These are phyloP conservation scores for Xylaria acuta DNA, from an alignment of 495 filamentous ascomycete species.

Conservation along the genomic window DNA sequence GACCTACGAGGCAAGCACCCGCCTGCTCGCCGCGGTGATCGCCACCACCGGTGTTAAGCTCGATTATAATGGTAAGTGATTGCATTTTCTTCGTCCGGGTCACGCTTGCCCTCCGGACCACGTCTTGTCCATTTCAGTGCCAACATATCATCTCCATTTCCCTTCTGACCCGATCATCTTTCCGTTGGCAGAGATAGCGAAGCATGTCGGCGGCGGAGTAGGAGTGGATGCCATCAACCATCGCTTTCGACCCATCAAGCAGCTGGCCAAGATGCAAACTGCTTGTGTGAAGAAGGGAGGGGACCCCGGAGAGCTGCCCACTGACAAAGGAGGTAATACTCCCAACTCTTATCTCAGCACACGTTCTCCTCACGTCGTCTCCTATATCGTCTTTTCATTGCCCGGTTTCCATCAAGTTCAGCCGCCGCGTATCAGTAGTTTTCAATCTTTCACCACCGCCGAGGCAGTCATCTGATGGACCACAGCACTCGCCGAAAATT, in stretches of 20 bases:
- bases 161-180: slow-evolving; percentile 24
- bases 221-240: slow-evolving; percentile 48
- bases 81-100: neutral
- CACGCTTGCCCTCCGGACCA: neutral
- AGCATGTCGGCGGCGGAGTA: slow-evolving; percentile 12
- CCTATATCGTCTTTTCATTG: slow-evolving; percentile 1
- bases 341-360: neutral
- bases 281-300: slow-evolving; percentile 22
- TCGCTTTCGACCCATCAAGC: slow-evolving; percentile 49
- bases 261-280: slow-evolving; percentile 36
- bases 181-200: slow-evolving; percentile 21
- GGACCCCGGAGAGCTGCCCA: slow-evolving; percentile 26
- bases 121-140: neutral
- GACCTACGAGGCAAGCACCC: slow-evolving; percentile 53
- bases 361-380: neutral
- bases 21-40: slow-evolving; percentile 59
- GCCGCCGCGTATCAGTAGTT: neutral
- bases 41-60: slow-evolving; percentile 52
- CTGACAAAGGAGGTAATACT: slow-evolving; percentile 30
- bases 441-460: neutral
- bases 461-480: slow-evolving; percentile 25
- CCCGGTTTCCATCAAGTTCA: neutral
- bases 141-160: slow-evolving; percentile 4
- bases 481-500: slow-evolving; percentile 32
- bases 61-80: slow-evolving; percentile 57